These are phyloP conservation scores for Zopfia rhizophila DNA, from an alignment of 2,329 filamentous ascomycete species.

Conservation along the genomic window DNA sequence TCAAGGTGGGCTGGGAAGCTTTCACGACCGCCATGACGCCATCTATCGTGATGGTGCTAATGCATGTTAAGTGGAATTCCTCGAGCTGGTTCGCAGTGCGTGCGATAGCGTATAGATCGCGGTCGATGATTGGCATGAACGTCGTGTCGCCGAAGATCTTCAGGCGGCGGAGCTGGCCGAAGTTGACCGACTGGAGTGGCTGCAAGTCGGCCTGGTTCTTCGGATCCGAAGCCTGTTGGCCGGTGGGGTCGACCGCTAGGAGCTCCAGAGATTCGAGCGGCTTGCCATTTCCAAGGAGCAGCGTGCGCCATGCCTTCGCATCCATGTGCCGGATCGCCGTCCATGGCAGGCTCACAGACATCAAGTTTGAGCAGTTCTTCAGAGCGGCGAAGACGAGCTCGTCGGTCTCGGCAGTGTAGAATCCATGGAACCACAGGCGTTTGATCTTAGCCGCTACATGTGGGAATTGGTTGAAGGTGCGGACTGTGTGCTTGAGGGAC, in stretches of 20 bases:
- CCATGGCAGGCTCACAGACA: constrained; percentile 63
- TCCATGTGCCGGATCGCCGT: constrained; percentile 62
- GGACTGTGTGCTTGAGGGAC: constrained; percentile 59
- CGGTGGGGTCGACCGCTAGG: constrained; percentile 60
- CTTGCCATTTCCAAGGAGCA: constrained; percentile 57
- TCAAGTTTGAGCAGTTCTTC: constrained; percentile 58
- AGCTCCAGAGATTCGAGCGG: constrained; percentile 63
- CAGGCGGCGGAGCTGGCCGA: constrained; percentile 60
- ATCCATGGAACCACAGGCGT: constrained; percentile 66
- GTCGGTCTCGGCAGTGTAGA: constrained; percentile 63
- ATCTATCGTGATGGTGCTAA: constrained; percentile 63
- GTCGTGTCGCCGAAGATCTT: constrained; percentile 66
- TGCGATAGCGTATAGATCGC: constrained; percentile 61
- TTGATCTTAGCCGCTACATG: constrained; percentile 60
- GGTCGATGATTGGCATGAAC: constrained; percentile 62
- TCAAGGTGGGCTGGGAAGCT: constrained; percentile 59
- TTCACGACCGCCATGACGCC: constrained; percentile 64
- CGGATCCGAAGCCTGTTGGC: constrained; percentile 54
- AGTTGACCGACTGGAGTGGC: constrained; percentile 61
- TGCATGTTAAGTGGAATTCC: constrained; percentile 64
- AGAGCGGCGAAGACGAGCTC: constrained; percentile 61
- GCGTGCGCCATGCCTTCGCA: constrained; percentile 59
- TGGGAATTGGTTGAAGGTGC: constrained; percentile 58
- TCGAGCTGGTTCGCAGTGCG: constrained; percentile 62
- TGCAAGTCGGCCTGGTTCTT: constrained; percentile 55